These are phyloP conservation scores for Diddensiella santjacobensis DNA, from an alignment of 805 yeast genomes.

Conservation along the genomic window DNA sequence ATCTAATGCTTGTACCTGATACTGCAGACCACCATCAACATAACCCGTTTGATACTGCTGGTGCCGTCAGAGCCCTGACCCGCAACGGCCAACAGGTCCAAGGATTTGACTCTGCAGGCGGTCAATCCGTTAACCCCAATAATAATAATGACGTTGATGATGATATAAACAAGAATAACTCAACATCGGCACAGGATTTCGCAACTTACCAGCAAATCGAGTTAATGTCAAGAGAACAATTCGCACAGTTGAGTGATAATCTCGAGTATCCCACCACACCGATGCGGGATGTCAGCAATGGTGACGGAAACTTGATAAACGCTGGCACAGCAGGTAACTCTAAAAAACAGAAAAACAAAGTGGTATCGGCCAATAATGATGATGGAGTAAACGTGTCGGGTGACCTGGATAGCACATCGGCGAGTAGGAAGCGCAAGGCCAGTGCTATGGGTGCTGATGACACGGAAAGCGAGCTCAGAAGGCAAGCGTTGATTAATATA, in stretches of 20 bases:
- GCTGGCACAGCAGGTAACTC: background rate
- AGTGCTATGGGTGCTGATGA: slow-evolving; percentile 15
- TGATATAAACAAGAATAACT: background rate
- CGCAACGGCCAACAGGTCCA: no score
- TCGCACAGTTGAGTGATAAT: background rate
- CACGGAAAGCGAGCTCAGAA: slow-evolving; percentile 17
- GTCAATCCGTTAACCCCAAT: background rate
- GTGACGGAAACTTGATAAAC: background rate
- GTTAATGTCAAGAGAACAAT: background rate
- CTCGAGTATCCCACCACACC: slow-evolving; percentile 1
- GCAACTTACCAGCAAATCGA: background rate
- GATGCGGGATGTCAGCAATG: background rate
- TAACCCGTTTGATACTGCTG: background rate
- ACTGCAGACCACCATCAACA: background rate
- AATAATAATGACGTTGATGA: background rate
- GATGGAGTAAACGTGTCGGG: background rate
- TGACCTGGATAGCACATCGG: background rate
- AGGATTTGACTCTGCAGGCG: no score
- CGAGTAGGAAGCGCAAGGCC: slow-evolving; percentile 10
- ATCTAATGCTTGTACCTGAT: background rate
- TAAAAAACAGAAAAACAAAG: background rate
- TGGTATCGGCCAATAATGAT: background rate
- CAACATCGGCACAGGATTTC: background rate
- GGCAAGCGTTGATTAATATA: slow-evolving; percentile 14
- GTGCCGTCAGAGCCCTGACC: no score